phyloP scores from a whole-genome alignment of 805 yeast genomes.

The Metschnikowia koreensis region DNA sequence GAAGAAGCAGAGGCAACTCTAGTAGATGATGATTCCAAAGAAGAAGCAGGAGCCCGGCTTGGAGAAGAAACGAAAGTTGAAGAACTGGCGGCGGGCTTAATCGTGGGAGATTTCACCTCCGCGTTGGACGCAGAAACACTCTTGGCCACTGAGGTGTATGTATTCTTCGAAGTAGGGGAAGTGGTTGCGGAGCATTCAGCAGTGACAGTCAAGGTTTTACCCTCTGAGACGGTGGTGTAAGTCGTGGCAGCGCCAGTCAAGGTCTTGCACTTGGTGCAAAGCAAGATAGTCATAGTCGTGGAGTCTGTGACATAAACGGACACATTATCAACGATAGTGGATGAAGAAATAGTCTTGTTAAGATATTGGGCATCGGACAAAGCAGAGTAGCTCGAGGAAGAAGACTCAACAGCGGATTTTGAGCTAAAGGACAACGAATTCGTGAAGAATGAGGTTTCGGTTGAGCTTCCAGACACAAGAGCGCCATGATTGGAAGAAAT shows the following conservation, averaged over 20 bases:
- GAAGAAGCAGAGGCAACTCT: background rate
- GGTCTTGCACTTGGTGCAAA: slow-evolving; percentile 15
- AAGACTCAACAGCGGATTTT: background rate
- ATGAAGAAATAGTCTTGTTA: background rate
- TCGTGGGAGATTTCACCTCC: slow-evolving; percentile 2
- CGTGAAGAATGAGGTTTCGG: background rate
- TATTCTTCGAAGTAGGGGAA: slow-evolving; percentile 3
- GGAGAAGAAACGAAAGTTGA: background rate
- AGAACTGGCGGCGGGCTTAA: background rate
- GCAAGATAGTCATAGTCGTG: slow-evolving; percentile 9
- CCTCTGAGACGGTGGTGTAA: slow-evolving; percentile 12
- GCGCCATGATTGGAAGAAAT: too few relatives aligned
- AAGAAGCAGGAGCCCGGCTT: background rate
- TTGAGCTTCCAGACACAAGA: background rate
- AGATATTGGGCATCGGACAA: background rate
- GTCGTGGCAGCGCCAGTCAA: slow-evolving; percentile 12
- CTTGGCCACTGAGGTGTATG: slow-evolving; percentile 11
- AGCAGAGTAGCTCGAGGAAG: background rate
- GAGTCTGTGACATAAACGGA: slow-evolving; percentile 9
- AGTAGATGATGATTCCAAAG: background rate
- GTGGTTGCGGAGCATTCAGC: slow-evolving; percentile 8
- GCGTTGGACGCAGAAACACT: slow-evolving; percentile 8
- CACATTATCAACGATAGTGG: slow-evolving; percentile 7
- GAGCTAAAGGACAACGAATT: background rate
- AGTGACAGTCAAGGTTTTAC: slow-evolving; percentile 10